Evolutionary conservation across 441 rosid genomes (phyloP), one percentile per base, ranked within the genome.

Genomic region (Biscutella auriculata): DNA sequence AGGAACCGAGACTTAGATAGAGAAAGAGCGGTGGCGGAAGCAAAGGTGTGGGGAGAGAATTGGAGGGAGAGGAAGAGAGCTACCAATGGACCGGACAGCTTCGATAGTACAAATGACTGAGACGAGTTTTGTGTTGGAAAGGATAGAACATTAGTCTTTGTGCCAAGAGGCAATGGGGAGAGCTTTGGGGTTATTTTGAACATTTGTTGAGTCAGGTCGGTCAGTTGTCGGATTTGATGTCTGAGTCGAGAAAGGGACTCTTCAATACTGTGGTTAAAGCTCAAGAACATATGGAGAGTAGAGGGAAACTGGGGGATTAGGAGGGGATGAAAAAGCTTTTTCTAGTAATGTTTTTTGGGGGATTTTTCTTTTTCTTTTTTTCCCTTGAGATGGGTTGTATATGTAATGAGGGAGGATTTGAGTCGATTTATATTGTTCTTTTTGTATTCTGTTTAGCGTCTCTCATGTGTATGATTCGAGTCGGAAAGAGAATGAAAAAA

Each of bases 31-130:
- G 98, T 93, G 8, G 98, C 98, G 0, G 96, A 78, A 64, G 98
- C 98, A 1, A 93, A 88, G 67, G 97, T 93, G 21, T 93, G 98
- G 98, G 98, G 98, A 23, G 98, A 93, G 76, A 88, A 88, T 67
- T 88, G 81, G 97, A 81, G 98, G 64, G 97, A 86, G 70, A 87
- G 78, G 63, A 93, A 87, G 66, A 75, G 88, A 28, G 90, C 85
- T 5, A 77, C 77, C 34, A 78, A 82, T 58, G 66, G 62, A 37
- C 60, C 48, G 0, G 61, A 49, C 16, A 88, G 95, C 73, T 85
- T 83, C 17, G 96, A 91, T 65, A 77, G 87, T 54, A 77, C 88
- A 49, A 79, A 86, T 26, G 91, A 85, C 66, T 87, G 53, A 59
- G 41, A 61, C 21, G 53, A 69, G 58, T 27, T 76, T 29, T 45